phyloP scores from a whole-genome alignment of 2,329 filamentous ascomycete species.

The Botryosphaeria dothidea region DNA sequence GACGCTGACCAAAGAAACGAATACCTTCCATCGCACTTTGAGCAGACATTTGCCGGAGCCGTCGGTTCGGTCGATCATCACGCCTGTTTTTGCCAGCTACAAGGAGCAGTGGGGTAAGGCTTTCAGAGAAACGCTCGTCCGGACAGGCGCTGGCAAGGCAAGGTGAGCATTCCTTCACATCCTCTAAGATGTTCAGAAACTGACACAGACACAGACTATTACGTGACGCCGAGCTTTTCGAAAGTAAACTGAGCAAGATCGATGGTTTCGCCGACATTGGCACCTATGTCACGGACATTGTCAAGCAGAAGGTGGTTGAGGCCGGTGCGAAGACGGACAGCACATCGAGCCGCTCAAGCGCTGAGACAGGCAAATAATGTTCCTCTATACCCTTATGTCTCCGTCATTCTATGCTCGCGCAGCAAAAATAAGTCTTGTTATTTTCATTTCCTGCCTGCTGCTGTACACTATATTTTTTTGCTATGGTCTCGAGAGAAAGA shows the following conservation, averaged over 20 bases:
- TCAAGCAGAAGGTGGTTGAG: constrained; percentile 56
- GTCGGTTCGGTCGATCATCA: constrained; percentile 80
- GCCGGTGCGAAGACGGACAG: neutral
- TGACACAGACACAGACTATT: constrained; percentile 61
- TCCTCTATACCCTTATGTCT: neutral
- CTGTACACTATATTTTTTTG: constrained; percentile 1
- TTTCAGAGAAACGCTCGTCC: constrained; percentile 65
- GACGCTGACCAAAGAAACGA: constrained; percentile 81
- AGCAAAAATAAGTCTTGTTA: neutral
- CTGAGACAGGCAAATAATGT: constrained; percentile 9
- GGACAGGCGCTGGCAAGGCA: constrained; percentile 67
- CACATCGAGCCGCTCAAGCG: neutral
- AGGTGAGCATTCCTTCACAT: constrained; percentile 56
- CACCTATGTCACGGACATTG: constrained; percentile 65
- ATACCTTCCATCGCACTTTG: constrained; percentile 79
- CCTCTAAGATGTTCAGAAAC: constrained; percentile 19
- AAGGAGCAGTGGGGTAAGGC: constrained; percentile 74
- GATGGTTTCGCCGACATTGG: constrained; percentile 77
- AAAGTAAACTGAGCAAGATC: constrained; percentile 70
- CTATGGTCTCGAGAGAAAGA: neutral
- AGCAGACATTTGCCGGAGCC: constrained; percentile 77
- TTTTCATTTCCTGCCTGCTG: neutral
- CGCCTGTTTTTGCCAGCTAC: constrained; percentile 79
- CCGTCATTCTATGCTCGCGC: neutral
- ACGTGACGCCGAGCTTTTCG: constrained; percentile 73